These are phyloP conservation scores for Metarhizium anisopliae DNA, from an alignment of 2,329 filamentous ascomycete species.

Conservation along the genomic window DNA sequence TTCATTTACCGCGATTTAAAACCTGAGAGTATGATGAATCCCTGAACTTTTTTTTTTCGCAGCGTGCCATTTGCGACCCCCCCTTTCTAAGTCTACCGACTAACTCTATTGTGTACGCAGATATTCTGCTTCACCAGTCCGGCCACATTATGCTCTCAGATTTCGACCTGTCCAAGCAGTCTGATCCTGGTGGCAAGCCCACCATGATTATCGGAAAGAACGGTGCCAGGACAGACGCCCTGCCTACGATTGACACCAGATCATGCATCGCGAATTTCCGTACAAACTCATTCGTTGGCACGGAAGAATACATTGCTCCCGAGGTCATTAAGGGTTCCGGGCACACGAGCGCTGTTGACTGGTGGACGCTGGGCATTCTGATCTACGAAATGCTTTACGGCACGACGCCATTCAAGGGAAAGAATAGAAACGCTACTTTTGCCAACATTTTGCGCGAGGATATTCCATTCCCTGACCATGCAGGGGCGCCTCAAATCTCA, in stretches of 20 bases:
- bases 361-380: slow-evolving; percentile 96
- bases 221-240: slow-evolving; percentile 73
- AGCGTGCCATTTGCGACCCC: no score
- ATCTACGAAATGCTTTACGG: slow-evolving; percentile 99
- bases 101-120: slow-evolving; percentile 33
- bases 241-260: slow-evolving; percentile 97
- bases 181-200: slow-evolving; percentile 86
- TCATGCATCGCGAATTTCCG: slow-evolving; percentile 98
- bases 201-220: slow-evolving; percentile 95
- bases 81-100: no score
- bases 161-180: slow-evolving; percentile 97
- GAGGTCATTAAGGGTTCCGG: slow-evolving; percentile 98
- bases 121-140: slow-evolving; percentile 97
- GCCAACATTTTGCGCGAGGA: slow-evolving; percentile 95
- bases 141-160: slow-evolving; percentile 99
- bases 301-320: slow-evolving; percentile 96
- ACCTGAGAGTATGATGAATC: slow-evolving; percentile 76
- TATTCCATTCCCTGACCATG: slow-evolving; percentile 88
- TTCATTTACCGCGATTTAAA: slow-evolving; percentile 98
- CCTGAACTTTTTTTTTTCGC: background rate
- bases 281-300: slow-evolving; percentile 97
- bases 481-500: slow-evolving; percentile 74
- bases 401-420: slow-evolving; percentile 97
- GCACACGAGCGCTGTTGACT: slow-evolving; percentile 96
- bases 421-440: slow-evolving; percentile 97